Base-by-base conservation (phyloP, 768 basidiomycete genomes). In the Cystobasidium onofrii region DNA sequence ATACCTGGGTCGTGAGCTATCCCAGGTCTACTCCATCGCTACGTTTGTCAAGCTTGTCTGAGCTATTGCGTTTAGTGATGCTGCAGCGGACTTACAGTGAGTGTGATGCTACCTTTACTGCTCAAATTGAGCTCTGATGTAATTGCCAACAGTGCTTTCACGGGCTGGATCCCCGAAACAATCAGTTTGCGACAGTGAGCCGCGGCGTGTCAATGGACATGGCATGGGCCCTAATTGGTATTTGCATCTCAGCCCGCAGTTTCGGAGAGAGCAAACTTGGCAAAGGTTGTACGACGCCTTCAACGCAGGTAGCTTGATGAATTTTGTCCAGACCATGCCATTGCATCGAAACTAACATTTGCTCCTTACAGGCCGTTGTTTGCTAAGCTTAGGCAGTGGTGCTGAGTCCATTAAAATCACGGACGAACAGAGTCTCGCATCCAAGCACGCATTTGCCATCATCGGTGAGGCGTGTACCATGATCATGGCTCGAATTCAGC, bases 111-210 rank as follows among this genome's bases (percentile, higher is more conserved):
- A 18, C 33, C 33, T 29, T 55, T 9, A 12, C 4, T 29, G n/a
- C 15, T 15, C 18, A 36, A 6, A 15, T 29, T 2, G 20, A 33
- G 34, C 33, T 4, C 41, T 73, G 20, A 33, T 12, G 29, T 1
- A 9, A 6, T 3, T 2, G 23, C 29, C 9, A 64, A 20, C 31
- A 73, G 72, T 67, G 23, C 63, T 27, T 64, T 73, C 31, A 73
- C 72, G 1, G 72, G 72, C 33, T 73, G 72, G 72, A 41, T 73
- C 12, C 72, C 72, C 6, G 72, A 73, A 33, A 34, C 27, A 15
- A 50, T 73, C 33, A 12, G 18, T 17, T 67, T 73, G 17, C 12
- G 43, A 25, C 20, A 46, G 72, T 65, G 36, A 41, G 72, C n/a
- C 25, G n/a, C 18, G 34, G 17, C 29, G 27, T n/a, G n/a, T n/a